phyloP scores from a whole-genome alignment of 106 monocot species.

The Allium fistulosum region DNA sequence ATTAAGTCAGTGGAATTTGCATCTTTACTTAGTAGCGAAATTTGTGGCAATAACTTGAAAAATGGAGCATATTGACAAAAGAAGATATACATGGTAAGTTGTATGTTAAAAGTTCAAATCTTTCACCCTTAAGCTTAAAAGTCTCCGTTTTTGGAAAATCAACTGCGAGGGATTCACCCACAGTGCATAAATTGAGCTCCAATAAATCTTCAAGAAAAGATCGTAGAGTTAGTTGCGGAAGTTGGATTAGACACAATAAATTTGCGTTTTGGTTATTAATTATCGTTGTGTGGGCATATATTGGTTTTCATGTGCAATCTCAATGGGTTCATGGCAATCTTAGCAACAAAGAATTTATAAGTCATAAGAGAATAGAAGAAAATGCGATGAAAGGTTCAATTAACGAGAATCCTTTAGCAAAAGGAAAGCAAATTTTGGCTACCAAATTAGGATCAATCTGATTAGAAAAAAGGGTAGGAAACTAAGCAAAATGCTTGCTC shows the following conservation, averaged over 20 bases:
- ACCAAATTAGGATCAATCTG: slow-evolving; percentile 19
- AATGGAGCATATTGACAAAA: not conserved
- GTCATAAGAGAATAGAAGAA: slow-evolving; percentile 29
- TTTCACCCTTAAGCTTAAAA: slow-evolving; percentile 31
- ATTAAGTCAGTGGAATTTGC: too few relatives aligned
- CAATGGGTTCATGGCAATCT: slow-evolving; percentile 68
- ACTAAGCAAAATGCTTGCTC: not conserved
- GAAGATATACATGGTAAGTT: slow-evolving; percentile 33
- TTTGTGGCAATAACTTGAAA: too few relatives aligned
- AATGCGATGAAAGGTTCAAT: slow-evolving; percentile 5
- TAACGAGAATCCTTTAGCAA: not conserved
- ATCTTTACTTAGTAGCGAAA: too few relatives aligned
- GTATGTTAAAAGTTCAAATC: slow-evolving; percentile 19
- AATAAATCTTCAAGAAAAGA: slow-evolving; percentile 49
- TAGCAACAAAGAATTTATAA: slow-evolving; percentile 33
- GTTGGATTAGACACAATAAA: slow-evolving; percentile 45
- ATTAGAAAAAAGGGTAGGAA: slow-evolving; percentile 18
- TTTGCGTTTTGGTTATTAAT: slow-evolving; percentile 56
- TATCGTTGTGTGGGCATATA: slow-evolving; percentile 62
- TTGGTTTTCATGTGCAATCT: slow-evolving; percentile 73
- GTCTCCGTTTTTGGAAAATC: slow-evolving; percentile 43
- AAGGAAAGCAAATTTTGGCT: slow-evolving; percentile 2
- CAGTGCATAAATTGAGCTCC: slow-evolving; percentile 31
- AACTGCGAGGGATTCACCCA: slow-evolving; percentile 43
- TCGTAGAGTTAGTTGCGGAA: slow-evolving; percentile 9